phyloP scores from a whole-genome alignment of 2,329 filamentous ascomycete species.

The Sclerotinia glacialis region DNA sequence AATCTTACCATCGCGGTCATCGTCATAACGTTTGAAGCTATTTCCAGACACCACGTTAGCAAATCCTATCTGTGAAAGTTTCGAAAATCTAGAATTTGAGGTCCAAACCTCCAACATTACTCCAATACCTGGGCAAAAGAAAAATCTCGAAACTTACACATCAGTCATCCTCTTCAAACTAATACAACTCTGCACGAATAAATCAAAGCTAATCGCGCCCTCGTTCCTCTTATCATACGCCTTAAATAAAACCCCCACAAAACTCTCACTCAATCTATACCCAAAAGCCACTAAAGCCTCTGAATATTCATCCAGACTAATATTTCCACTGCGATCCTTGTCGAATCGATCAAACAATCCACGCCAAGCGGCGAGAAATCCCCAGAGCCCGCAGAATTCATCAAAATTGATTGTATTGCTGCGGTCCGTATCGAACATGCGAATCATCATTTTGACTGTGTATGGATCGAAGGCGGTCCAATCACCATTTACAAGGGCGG shows the following conservation, averaged over 20 bases:
- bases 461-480: slow-evolving; percentile 91
- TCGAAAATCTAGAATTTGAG: not conserved
- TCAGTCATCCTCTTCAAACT: slow-evolving; percentile 98
- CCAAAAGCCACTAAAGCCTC: slow-evolving; percentile 91
- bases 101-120: not conserved
- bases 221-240: slow-evolving; percentile 79
- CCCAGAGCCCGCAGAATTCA: slow-evolving; percentile 96
- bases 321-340: slow-evolving; percentile 79
- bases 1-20: slow-evolving; percentile 75
- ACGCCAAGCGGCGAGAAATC: slow-evolving; percentile 91
- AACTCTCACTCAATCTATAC: slow-evolving; percentile 80
- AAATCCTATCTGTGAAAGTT: not conserved
- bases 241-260: slow-evolving; percentile 79
- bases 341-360: slow-evolving; percentile 95
- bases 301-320: slow-evolving; percentile 80
- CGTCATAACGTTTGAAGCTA: slow-evolving; percentile 92
- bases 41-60: not conserved
- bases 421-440: slow-evolving; percentile 96
- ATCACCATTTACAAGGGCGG: slow-evolving; percentile 93
- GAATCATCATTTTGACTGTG: slow-evolving; percentile 98
- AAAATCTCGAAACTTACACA: slow-evolving; percentile 47
- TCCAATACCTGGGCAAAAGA: not conserved
- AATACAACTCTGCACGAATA: slow-evolving; percentile 98
- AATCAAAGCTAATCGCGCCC: slow-evolving; percentile 81
- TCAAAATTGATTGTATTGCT: slow-evolving; percentile 88